A percentile compares a stretch with the other conserved stretches of the same genome.
These are phyloP conservation scores for Rhodotorula sphaerocarpa DNA, from an alignment of 768 basidiomycete genomes.

Conservation along the genomic window DNA sequence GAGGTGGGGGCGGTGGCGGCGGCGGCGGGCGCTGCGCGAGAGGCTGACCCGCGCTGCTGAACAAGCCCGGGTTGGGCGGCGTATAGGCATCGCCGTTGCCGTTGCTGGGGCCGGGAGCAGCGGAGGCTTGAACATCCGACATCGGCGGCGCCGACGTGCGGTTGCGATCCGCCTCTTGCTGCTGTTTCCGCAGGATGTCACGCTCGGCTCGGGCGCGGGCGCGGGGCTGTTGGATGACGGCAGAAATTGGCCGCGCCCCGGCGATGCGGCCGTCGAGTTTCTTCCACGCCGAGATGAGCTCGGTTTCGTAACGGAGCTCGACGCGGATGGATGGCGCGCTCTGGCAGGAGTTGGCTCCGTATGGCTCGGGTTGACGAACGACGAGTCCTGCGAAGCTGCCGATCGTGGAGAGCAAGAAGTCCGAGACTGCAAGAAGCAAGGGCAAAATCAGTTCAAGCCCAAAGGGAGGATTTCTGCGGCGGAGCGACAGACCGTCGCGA, in stretches of 20 bases:
- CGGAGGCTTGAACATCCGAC: not conserved
- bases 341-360: too few species aligned
- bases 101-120: not conserved
- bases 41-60: too few species aligned
- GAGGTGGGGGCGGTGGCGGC: too few species aligned
- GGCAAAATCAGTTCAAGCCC: too few species aligned
- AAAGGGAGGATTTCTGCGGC: too few species aligned
- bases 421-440: slow-evolving; percentile 17
- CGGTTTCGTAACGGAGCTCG: slow-evolving; percentile 27
- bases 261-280: slow-evolving; percentile 6
- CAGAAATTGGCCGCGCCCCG: not conserved
- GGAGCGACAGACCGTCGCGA: slow-evolving; percentile 9
- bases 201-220: slow-evolving; percentile 2
- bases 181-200: not conserved
- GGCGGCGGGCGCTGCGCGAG: too few species aligned
- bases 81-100: too few species aligned
- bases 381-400: slow-evolving; percentile 24
- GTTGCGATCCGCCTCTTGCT: not conserved
- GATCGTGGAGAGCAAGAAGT: slow-evolving; percentile 27
- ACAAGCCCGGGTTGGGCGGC: too few species aligned
- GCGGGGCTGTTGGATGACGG: not conserved
- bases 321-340: not conserved
- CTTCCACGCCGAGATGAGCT: slow-evolving; percentile 12
- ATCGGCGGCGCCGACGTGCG: not conserved
- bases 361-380: not conserved